Evolutionary conservation across 2,329 filamentous ascomycete genomes (phyloP), one percentile per base, ranked within the genome.

Genomic region (Albifimbria verrucaria): DNA sequence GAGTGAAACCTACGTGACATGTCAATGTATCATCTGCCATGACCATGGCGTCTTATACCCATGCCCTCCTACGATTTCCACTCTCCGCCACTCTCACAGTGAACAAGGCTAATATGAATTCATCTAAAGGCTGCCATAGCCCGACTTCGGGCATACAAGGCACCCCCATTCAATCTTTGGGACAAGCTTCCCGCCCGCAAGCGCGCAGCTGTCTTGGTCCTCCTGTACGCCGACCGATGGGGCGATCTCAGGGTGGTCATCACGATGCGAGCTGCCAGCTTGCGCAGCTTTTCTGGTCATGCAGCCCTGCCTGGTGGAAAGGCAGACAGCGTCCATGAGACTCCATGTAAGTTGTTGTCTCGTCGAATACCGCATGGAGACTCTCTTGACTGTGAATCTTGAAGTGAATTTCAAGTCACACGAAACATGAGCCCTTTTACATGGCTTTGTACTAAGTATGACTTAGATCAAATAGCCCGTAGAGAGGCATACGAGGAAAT

Each of bases 401-500:
- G n/a, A n/a, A n/a, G n/a, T n/a, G n/a, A n/a, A n/a, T n/a, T n/a
- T n/a, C n/a, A n/a, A n/a, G n/a, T n/a, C n/a, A n/a, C n/a, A n/a
- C n/a, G n/a, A n/a, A n/a, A n/a, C n/a, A n/a, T n/a, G n/a, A n/a
- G n/a, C n/a, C n/a, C n/a, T n/a, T n/a, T n/a, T n/a, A n/a, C n/a
- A n/a, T n/a, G n/a, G n/a, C n/a, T n/a, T n/a, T n/a, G n/a, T n/a
- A n/a, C n/a, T n/a, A n/a, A n/a, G n/a, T n/a, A n/a, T n/a, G n/a
- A n/a, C n/a, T n/a, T 32, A 72, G 90, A 90, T 70, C 82, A 92
- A 65, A 95, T 92, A 49, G 92, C 93, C 9, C 85, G 93, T 21
- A 85, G 93, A 58, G 93, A 97, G 77, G 92, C 93, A 1, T 89
- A 82, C 68, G 93, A 97, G 69, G 93, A 97, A 69, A 96, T 97